These are phyloP conservation scores for Clarireedia hainanense DNA, from an alignment of 2,329 filamentous ascomycete genomes.

Conservation along the genomic window DNA sequence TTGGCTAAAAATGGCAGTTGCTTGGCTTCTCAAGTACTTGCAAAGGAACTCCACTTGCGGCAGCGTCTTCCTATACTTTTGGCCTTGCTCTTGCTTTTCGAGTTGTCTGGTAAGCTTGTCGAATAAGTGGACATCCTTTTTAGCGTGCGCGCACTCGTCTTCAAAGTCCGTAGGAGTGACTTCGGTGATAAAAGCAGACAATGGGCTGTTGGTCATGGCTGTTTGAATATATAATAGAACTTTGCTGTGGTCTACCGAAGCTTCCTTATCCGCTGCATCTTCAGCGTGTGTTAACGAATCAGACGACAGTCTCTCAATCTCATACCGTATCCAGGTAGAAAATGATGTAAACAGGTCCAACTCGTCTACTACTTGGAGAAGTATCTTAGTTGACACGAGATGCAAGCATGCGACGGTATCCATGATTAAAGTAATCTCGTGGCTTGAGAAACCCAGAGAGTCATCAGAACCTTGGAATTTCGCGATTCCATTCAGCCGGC, in stretches of 20 bases:
- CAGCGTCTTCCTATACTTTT: constrained; percentile 40
- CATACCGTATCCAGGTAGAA: constrained; percentile 73
- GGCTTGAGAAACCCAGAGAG: constrained; percentile 57
- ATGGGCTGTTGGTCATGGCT: constrained; percentile 57
- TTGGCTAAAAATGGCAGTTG: constrained; percentile 54
- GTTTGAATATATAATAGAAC: constrained; percentile 72
- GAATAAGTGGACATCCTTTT: constrained; percentile 38
- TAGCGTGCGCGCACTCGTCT: constrained; percentile 37
- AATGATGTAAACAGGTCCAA: constrained; percentile 71
- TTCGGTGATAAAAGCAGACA: constrained; percentile 52
- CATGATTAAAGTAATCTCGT: constrained; percentile 55
- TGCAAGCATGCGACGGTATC: constrained; percentile 70
- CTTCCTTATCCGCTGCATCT: constrained; percentile 71
- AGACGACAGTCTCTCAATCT: constrained; percentile 70
- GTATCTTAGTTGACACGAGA: constrained; percentile 64
- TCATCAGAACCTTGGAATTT: constrained; percentile 64
- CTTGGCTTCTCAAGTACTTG: constrained; percentile 48
- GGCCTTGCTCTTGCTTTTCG: constrained; percentile 22
- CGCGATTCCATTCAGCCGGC: constrained; percentile 75
- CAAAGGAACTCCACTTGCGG: constrained; percentile 58
- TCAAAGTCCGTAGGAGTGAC: constrained; percentile 44
- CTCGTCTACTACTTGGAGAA: constrained; percentile 67
- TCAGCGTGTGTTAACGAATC: constrained; percentile 50
- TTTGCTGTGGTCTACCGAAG: constrained; percentile 62
- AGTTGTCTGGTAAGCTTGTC: constrained; percentile 36